Evolutionary conservation across 495 filamentous ascomycete genomes (phyloP), one percentile per base, ranked within the genome.

Genomic region (Podospora pseudopauciseta): DNA sequence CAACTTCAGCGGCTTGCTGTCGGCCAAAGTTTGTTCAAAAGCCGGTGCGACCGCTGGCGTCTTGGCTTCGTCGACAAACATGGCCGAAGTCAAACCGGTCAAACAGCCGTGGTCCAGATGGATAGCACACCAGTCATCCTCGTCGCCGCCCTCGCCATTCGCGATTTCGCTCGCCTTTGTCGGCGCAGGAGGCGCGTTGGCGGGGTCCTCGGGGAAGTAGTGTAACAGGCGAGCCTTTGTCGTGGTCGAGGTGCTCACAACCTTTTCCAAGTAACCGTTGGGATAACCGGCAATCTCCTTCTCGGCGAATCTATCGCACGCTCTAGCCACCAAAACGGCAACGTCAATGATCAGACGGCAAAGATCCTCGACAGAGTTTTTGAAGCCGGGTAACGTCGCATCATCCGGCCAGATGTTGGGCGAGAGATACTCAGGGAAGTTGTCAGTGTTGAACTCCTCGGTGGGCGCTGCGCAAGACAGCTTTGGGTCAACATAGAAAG

Each of bases 121-220:
- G 2, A 93, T 97, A 3, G 93, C 91, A 78, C 95, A 99, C 95
- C 95, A 99, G 76, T 94, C 92, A 76, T 97, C 94, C 66, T 91
- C 88, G 49, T 87, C 86, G 18, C 76, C 72, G n/a, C 76, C 72
- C 5, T 81, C 78, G 2, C 65, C 70, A 27, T 78, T 77, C 15
- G 75, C 76, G 30, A 59, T 71, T 62, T 66, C 72, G 44, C 60
- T 70, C 28, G 63, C 63, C 63, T 62, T 63, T 64, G 64, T 65
- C 54, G 71, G 66, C 6, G 66, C 70, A 28, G 69, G 56, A 4
- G 68, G 59, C 5, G 65, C 65, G 0, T 57, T 55, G 32, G 66
- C 57, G 9, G 77, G 70, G 2, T 85, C 80, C 65, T 86, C 79
- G 4, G 91, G 96, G 73, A 94, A 99, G 80, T 99, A 99, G 80